phyloP scores from a whole-genome alignment of 208 protist genomes.

The Trypanosoma avium region DNA sequence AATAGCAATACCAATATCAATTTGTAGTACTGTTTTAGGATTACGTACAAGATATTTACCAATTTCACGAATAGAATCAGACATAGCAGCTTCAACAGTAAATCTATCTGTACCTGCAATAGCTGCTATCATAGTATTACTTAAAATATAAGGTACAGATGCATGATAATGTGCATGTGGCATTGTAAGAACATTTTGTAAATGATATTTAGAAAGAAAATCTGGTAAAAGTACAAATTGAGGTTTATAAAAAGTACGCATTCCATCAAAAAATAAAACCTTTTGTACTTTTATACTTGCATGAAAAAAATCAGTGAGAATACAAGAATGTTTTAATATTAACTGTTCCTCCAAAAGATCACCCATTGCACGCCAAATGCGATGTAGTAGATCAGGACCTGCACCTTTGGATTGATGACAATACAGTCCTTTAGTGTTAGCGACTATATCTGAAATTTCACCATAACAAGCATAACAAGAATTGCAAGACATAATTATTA shows the following conservation, averaged over 20 bases:
- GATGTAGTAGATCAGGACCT: conserved; percentile 51
- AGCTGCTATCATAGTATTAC: conserved; percentile 42
- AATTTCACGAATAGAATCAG: conserved; percentile 81
- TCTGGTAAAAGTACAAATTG: conserved; percentile 81
- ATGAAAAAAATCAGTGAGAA: conserved; percentile 77
- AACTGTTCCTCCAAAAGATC: conserved; percentile 65
- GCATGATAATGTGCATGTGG: conserved; percentile 80
- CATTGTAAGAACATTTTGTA: conserved; percentile 78
- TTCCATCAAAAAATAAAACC: conserved; percentile 46
- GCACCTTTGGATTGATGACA: conserved; percentile 62
- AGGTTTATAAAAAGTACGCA: conserved; percentile 67
- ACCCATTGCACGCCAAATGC: conserved; percentile 70
- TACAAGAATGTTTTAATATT: conserved; percentile 56
- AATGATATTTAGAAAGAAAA: conserved; percentile 80
- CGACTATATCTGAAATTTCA: conserved; percentile 75
- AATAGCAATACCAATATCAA: conserved; percentile 69
- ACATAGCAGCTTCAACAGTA: conserved; percentile 72
- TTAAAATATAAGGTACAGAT: conserved; percentile 49
- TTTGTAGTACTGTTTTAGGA: conserved; percentile 43
- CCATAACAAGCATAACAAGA: conserved; percentile 71
- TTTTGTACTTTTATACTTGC: conserved; percentile 79
- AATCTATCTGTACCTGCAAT: conserved; percentile 53
- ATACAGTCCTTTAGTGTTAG: conserved; percentile 51
- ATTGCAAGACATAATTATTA: conserved; percentile 17
- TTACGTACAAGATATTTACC: conserved; percentile 83